A percentile compares a stretch with the other conserved stretches of the same genome.
phyloP scores from a whole-genome alignment of 2,329 filamentous ascomycete species.

The Gremmenia infestans region DNA sequence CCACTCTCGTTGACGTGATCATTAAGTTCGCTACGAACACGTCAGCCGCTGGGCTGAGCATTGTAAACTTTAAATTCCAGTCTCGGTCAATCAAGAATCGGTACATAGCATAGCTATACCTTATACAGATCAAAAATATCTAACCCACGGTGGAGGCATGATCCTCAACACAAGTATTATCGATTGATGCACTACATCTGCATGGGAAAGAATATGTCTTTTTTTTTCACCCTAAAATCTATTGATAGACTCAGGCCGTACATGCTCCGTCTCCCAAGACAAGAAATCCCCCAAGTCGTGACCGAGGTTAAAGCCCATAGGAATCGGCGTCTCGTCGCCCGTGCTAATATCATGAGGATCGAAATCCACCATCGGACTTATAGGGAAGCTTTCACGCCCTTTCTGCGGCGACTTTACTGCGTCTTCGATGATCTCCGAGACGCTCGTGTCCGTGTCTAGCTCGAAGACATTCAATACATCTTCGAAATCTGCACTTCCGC shows the following conservation, averaged over 20 bases:
- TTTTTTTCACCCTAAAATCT: not conserved
- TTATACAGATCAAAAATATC: too few relatives aligned
- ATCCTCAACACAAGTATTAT: too few relatives aligned
- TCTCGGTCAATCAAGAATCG: too few relatives aligned
- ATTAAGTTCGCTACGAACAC: too few relatives aligned
- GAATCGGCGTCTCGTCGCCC: conserved; percentile 36
- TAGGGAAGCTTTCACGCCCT: conserved; percentile 14
- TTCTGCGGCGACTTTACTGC: not conserved
- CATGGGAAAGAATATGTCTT: not conserved
- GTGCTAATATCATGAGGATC: conserved; percentile 1
- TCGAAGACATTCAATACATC: not conserved
- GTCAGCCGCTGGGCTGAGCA: too few relatives aligned
- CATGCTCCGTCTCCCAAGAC: conserved; percentile 43
- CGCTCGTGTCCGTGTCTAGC: not conserved
- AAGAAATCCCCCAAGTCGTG: conserved; percentile 56
- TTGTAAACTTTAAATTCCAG: too few relatives aligned
- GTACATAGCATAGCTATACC: too few relatives aligned
- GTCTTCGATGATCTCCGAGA: not conserved
- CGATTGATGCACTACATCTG: too few relatives aligned
- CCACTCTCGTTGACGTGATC: too few relatives aligned
- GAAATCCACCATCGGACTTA: conserved; percentile 24
- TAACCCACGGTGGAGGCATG: too few relatives aligned
- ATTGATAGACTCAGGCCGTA: conserved; percentile 6
- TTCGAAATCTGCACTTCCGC: not conserved
- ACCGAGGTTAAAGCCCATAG: conserved; percentile 57